Evolutionary conservation across 345 rosid species (phyloP).

Genomic region (Turnera subulata): DNA sequence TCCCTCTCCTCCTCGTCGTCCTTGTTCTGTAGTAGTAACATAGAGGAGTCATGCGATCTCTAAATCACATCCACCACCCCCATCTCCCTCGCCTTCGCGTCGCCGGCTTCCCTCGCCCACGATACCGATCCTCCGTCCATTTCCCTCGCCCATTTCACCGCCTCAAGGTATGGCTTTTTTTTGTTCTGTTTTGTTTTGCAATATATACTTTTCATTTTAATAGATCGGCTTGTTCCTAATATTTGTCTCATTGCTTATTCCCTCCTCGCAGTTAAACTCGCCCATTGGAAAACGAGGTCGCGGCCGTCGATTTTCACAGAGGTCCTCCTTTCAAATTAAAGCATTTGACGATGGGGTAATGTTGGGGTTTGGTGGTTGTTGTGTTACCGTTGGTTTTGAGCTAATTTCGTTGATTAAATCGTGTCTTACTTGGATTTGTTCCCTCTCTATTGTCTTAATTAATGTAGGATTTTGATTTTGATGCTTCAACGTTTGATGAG

Average conservation of each 20-base stretch:
- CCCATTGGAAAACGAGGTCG: too few relatives aligned
- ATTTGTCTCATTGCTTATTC: too few relatives aligned
- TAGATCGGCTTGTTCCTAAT: too few relatives aligned
- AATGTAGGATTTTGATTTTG: constrained; percentile 39
- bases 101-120: background rate
- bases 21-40: background rate
- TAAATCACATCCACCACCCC: constrained; percentile 8
- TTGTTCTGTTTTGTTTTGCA: too few relatives aligned
- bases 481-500: constrained; percentile 35
- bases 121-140: background rate
- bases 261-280: too few relatives aligned
- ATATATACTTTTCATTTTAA: too few relatives aligned
- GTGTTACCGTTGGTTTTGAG: background rate
- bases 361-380: too few relatives aligned
- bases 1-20: background rate
- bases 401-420: background rate
- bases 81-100: background rate
- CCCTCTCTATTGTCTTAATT: background rate
- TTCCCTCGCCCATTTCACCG: background rate
- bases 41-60: constrained; percentile 33
- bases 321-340: too few relatives aligned
- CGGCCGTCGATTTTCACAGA: too few relatives aligned
- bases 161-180: too few relatives aligned
- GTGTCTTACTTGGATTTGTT: background rate
- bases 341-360: too few relatives aligned